Evolutionary conservation across 2,329 filamentous ascomycete species (phyloP), one percentile per base, ranked within the genome.

Genomic region (Phaeoacremonium minimum): DNA sequence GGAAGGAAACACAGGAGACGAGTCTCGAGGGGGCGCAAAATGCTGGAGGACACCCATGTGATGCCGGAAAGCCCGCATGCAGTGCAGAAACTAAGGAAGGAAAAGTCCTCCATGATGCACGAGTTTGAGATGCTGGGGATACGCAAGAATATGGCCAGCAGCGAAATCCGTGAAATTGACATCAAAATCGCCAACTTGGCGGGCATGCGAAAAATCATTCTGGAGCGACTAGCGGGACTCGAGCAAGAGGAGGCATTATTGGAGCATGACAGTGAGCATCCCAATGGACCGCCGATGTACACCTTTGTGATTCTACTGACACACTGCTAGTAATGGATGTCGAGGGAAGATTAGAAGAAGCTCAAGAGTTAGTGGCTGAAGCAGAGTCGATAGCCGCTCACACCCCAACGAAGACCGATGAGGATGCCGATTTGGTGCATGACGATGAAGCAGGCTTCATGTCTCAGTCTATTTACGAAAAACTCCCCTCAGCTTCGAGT

Each of bases 391-490:
- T 77, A 40, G 74, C 71, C 7, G 61, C 69, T 46, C 65, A 71
- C 36, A 69, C 71, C 3, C 66, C 69, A 3, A 68, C 67, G 13
- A 70, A 70, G 43, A 68, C 73, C 12, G 75, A 77, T 35, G 67
- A 73, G 31, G 75, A 77, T 43, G 55, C 72, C 7, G 68, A 69
- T 16, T 66, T 67, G 22, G 72, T 71, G 34, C n/a, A n/a, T n/a
- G 67, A 73, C 22, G 63, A 71, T 28, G 60, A 63, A 19, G 45
- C 55, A 16, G 74, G 71, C 1, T 98, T 97, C 67, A 97, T 97
- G 93, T 96, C 93, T 4, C 88, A 96, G 60, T 96, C 90, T 11
- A 87, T 98, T 49, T 98, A 97, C 59, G 86, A 94, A 48, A 96
- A 96, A 62, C 67, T 98, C 7, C 87, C 90, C 2, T 63, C 66